phyloP scores from a whole-genome alignment of 768 basidiomycete genomes.

The Mrakia frigida region DNA sequence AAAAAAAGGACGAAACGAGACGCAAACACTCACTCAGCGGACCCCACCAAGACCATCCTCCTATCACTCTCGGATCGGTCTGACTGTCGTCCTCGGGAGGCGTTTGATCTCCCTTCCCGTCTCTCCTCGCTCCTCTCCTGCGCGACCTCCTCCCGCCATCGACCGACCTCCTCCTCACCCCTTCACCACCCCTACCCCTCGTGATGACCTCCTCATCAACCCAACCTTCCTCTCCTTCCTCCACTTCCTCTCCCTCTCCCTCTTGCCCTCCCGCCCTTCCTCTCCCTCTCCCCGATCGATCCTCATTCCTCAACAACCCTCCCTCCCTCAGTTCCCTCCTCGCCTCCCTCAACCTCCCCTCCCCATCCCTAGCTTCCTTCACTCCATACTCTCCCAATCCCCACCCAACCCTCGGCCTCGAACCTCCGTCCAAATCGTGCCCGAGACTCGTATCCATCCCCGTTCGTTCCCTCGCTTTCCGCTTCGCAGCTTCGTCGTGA shows the following conservation, averaged over 20 bases:
- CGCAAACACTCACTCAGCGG: conserved; percentile 39
- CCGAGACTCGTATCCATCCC: conserved; percentile 49
- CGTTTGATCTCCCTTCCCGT: background rate
- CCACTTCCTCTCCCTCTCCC: conserved; percentile 36
- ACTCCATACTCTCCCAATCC: conserved; percentile 66
- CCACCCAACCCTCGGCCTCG: conserved; percentile 52
- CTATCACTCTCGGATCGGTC: background rate
- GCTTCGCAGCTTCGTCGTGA: conserved; percentile 56
- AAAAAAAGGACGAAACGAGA: too few relatives aligned
- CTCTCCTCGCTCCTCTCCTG: background rate
- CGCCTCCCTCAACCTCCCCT: conserved; percentile 42
- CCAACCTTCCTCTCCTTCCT: conserved; percentile 28
- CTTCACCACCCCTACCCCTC: background rate
- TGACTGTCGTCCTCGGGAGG: too few relatives aligned
- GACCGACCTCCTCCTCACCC: background rate
- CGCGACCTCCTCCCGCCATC: background rate
- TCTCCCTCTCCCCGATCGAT: conserved; percentile 34
- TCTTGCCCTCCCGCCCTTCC: conserved; percentile 34
- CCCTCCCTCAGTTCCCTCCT: conserved; percentile 32
- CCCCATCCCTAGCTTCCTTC: conserved; percentile 46
- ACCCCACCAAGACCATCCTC: conserved; percentile 45
- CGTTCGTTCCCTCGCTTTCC: conserved; percentile 5
- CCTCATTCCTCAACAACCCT: conserved; percentile 20
- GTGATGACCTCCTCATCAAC: conserved; percentile 17
- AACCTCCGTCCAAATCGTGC: conserved; percentile 44